Conservation (phyloP, 2,329 filamentous ascomycete genomes). For the Colletotrichum tropicale region DNA sequence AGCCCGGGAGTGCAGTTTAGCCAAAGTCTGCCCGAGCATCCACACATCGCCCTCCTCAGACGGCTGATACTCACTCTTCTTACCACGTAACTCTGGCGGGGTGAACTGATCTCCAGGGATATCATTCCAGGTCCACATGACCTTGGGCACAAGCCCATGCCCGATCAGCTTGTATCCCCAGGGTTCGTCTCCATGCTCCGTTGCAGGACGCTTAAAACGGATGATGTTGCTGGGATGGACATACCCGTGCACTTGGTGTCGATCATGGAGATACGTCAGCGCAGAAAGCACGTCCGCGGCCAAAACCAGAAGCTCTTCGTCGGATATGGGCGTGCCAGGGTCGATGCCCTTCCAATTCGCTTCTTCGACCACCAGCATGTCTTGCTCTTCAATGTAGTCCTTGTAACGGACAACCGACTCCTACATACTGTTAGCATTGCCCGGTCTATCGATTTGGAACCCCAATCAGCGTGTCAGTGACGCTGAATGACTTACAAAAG, state of each 20-base stretch:
- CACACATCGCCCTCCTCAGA: background rate
- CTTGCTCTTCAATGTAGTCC: background rate
- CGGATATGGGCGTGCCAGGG: background rate
- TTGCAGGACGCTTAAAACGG: background rate
- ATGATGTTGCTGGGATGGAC: background rate
- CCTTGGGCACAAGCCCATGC: conserved; percentile 1
- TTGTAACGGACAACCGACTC: background rate
- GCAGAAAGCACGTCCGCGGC: background rate
- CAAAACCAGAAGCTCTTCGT: background rate
- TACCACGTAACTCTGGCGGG: background rate
- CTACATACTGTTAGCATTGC: background rate
- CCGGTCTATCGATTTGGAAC: fast-evolving
- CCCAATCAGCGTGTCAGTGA: background rate
- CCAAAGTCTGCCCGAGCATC: conserved; percentile 4
- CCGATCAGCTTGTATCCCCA: background rate
- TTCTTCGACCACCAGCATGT: background rate
- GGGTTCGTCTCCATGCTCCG: too few relatives aligned
- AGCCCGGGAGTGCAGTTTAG: background rate
- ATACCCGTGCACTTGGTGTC: background rate
- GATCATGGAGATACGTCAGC: background rate
- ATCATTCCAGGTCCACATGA: background rate
- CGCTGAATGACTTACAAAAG: background rate
- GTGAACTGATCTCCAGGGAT: background rate
- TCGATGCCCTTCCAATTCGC: background rate
- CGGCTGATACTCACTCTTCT: background rate